Evolutionary conservation across 768 basidiomycete species (phyloP).

Genomic region (Lactifluus pinguis): DNA sequence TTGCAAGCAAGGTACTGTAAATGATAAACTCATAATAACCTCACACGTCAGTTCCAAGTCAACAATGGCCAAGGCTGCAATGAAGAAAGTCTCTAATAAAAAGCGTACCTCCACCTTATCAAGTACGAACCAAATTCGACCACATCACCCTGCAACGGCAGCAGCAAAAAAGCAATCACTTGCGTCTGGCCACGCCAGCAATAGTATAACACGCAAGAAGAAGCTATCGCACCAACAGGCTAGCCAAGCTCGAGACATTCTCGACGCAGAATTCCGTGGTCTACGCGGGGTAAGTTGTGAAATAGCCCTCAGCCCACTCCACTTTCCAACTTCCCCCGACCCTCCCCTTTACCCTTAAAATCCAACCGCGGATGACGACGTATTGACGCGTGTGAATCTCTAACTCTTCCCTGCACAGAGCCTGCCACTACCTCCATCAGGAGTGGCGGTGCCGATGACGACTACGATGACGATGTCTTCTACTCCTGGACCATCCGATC

Average conservation of each 20-base stretch:
- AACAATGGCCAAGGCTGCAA: background rate
- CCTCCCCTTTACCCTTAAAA: background rate
- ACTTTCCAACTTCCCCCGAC: background rate
- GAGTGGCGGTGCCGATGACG: background rate
- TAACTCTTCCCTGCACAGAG: background rate
- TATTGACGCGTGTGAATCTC: background rate
- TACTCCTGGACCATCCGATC: background rate
- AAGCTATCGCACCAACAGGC: conserved; percentile 3
- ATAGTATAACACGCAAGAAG: background rate
- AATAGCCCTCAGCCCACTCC: background rate
- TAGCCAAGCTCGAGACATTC: background rate
- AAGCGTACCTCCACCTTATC: background rate
- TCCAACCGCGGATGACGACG: background rate
- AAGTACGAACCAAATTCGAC: background rate
- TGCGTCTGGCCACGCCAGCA: background rate
- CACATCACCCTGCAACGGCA: background rate
- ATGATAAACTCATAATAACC: no score
- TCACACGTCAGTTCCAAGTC: no score
- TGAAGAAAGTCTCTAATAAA: background rate
- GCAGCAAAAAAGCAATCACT: background rate
- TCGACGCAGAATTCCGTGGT: conserved; percentile 6
- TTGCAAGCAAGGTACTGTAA: no score
- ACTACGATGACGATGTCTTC: background rate
- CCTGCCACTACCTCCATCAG: background rate
- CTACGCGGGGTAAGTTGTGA: background rate